These are phyloP conservation scores for Dactylella cylindrospora DNA, from an alignment of 2,329 filamentous ascomycete genomes.

Conservation along the genomic window DNA sequence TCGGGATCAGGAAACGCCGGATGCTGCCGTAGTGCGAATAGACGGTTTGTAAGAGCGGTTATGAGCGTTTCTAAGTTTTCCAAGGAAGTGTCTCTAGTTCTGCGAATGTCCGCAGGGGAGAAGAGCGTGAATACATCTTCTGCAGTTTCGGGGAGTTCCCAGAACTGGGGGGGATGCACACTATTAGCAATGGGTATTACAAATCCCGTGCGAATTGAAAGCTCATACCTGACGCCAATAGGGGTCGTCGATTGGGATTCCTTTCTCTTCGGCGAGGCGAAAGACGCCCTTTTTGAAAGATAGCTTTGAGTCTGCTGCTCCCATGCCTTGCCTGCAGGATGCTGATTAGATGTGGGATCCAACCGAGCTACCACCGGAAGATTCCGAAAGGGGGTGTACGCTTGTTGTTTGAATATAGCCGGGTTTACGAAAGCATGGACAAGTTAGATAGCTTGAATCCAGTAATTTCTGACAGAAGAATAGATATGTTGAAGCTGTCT, in stretches of 20 bases:
- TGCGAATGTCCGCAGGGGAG: slow-evolving; percentile 81
- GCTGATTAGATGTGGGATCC: background rate
- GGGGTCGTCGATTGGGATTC: slow-evolving; percentile 81
- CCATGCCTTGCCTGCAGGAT: slow-evolving; percentile 63
- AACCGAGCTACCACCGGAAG: slow-evolving; percentile 6
- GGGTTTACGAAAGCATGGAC: slow-evolving; percentile 5
- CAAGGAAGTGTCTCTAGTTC: slow-evolving; percentile 79
- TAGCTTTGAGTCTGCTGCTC: slow-evolving; percentile 96
- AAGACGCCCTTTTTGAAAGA: slow-evolving; percentile 99
- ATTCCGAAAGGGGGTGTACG: slow-evolving; percentile 3
- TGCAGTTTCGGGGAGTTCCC: slow-evolving; percentile 91
- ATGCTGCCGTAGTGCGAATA: slow-evolving; percentile 80
- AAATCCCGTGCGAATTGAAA: background rate
- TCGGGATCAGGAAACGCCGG: slow-evolving; percentile 87
- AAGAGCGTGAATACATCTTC: slow-evolving; percentile 98
- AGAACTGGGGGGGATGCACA: slow-evolving; percentile 65
- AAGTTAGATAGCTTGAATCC: background rate
- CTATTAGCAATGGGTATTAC: background rate
- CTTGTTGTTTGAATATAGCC: slow-evolving; percentile 1
- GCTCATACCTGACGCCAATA: slow-evolving; percentile 86
- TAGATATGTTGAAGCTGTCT: background rate
- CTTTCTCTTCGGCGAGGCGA: slow-evolving; percentile 81
- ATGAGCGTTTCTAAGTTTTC: slow-evolving; percentile 89
- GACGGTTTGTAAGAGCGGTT: slow-evolving; percentile 76
- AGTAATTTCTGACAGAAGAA: background rate